Evolutionary conservation across 306 rosid genomes (phyloP).

Genomic region (Lathyrus tuberosus): DNA sequence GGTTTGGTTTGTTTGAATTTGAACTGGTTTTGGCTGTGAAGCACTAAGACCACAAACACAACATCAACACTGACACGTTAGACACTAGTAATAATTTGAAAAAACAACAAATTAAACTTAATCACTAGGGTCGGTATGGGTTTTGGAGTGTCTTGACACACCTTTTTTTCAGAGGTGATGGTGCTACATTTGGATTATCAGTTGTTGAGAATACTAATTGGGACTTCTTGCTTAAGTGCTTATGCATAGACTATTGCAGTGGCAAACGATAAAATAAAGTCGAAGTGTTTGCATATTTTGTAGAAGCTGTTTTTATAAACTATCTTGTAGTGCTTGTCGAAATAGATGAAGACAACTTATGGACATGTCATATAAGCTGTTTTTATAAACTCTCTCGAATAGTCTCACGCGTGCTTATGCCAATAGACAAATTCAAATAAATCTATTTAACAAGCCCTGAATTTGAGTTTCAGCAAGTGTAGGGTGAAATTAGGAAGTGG

Average conservation of each 20-base stretch:
- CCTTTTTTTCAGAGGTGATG: too few species aligned
- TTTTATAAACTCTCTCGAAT: neutral
- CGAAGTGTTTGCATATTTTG: neutral
- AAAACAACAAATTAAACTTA: too few species aligned
- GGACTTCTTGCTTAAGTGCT: neutral
- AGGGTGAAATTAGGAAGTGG: slow-evolving; percentile 4
- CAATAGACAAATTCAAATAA: neutral
- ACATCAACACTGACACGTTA: too few species aligned
- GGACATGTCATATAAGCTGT: neutral
- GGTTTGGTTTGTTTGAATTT: neutral
- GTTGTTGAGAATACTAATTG: neutral
- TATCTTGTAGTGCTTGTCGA: neutral
- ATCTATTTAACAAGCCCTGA: neutral
- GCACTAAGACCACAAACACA: too few species aligned
- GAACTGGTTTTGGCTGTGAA: neutral
- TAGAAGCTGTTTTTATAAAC: neutral
- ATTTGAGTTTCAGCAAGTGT: slow-evolving; percentile 18
- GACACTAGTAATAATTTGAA: too few species aligned
- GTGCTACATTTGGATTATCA: neutral
- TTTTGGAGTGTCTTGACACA: too few species aligned
- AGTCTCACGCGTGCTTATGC: neutral
- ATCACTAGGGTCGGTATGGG: too few species aligned
- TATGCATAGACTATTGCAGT: neutral
- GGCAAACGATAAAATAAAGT: neutral
- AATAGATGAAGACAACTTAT: neutral